Evolutionary conservation across 495 filamentous ascomycete species (phyloP), one percentile per base, ranked within the genome.

Genomic region (Sabuloglossum arenarium): DNA sequence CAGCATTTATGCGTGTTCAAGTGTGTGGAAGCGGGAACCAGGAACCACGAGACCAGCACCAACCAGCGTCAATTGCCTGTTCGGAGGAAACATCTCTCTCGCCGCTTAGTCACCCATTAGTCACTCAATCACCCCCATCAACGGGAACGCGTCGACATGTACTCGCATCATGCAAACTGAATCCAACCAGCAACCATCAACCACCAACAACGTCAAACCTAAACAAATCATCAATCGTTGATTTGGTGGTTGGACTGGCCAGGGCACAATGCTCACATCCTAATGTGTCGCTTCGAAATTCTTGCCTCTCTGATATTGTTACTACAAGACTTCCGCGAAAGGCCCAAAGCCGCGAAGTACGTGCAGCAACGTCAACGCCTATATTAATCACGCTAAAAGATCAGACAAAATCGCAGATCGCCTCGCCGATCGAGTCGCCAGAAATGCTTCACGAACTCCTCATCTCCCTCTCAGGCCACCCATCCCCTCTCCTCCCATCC

Each of bases 391-490:
- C 50, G 23, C 6, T 25, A 11, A 31, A 24, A 39, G 23, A 28
- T 16, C 27, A 54, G 31, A 56, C 29, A n/a, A 16, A 28, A 55
- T 12, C 50, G 19, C n/a, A 28, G 42, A 31, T 23, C 56, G 24
- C 27, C 14, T n/a, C 29, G 28, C n/a, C 24, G 47, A 28, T 43
- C 11, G 25, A 21, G 16, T 5, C 47, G 47, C 21, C 4, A 11
- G 74, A 66, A 68, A 97, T 97, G 90, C 83, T 97, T 64, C 90
- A 97, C 73, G 91, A 98, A 71, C 82, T 98, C 69, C 77, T 98
- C 61, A 82, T 98, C 65, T 86, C 86, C 64, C 82, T 98, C 66
- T 91, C 88, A 60, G 90, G 90, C 54, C 86, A 94, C 69, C 82
- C 86, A 27, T 96, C 90, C 55, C 80, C 88, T 47, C 79, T 96